Conservation (phyloP, 2,329 filamentous ascomycete species). For the Trichoderma brevicompactum region DNA sequence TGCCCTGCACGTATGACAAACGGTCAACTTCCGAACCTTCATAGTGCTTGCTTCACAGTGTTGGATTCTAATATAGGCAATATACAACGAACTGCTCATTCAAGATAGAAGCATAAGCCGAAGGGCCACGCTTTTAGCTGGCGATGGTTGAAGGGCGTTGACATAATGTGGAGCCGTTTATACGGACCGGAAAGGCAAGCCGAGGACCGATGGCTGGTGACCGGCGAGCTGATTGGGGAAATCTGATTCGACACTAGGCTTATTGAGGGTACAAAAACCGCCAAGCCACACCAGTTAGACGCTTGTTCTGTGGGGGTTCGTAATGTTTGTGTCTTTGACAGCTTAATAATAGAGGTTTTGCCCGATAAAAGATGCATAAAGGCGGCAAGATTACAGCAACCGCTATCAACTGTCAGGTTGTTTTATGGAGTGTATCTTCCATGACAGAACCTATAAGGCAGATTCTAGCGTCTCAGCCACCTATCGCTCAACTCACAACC, state of each 20-base stretch:
- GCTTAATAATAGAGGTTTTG: conserved; percentile 3
- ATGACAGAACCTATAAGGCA: not conserved
- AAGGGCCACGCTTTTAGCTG: conserved; percentile 24
- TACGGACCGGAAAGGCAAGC: conserved; percentile 19
- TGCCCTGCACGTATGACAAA: conserved; percentile 36
- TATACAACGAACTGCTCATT: conserved; percentile 3
- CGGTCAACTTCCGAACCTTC: conserved; percentile 35
- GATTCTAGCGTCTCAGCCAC: not conserved
- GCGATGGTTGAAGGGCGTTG: conserved; percentile 18
- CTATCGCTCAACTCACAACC: not conserved
- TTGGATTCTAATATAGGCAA: conserved; percentile 14
- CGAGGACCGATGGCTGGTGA: conserved; percentile 6
- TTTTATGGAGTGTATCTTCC: not conserved
- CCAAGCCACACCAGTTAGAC: conserved; percentile 23
- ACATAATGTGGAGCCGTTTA: conserved; percentile 17
- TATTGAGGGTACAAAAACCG: conserved; percentile 21
- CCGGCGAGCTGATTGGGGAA: conserved; percentile 26
- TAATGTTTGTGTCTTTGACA: not conserved
- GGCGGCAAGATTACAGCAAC: not conserved
- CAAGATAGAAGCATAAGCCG: conserved; percentile 26
- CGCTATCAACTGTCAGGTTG: not conserved
- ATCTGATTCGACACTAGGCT: conserved; percentile 23
- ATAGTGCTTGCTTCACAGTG: conserved; percentile 23
- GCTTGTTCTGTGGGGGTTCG: conserved; percentile 6
- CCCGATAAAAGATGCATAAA: not conserved